Base-by-base conservation (phyloP, 2,329 filamentous ascomycete genomes). In the Colletotrichum cordylinicola region DNA sequence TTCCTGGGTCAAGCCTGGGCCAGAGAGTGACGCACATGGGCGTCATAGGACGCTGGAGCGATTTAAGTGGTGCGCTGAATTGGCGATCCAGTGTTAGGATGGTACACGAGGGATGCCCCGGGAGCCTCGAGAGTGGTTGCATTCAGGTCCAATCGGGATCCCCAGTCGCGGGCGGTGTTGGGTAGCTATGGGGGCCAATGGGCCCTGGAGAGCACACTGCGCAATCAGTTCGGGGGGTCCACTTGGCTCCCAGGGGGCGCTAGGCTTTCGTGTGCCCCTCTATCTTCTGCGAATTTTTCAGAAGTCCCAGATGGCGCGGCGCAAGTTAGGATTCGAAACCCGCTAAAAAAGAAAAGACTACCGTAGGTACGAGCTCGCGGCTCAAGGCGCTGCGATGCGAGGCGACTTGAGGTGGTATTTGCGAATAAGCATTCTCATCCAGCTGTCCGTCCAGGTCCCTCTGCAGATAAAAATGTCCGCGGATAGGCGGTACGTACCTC, bases 1-100 rank as follows among this genome's bases (percentile, higher is more conserved):
- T 76, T 76, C 70, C 70, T 69, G 74, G 70, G 61, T 69, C 31
- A 60, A 67, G 48, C 70, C 70, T 73, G 70, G 48, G 27, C 43
- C 27, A 52, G 10, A 37, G 58, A 65, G 58, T 74, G 74, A 76
- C 74, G 74, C 74, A 74, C 70, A 67, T 48, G 29, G 58, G 74
- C 74, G 74, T 76, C 74, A 76, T 76, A 64, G 74, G 74, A 21
- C 29, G 48, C 62, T 69, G 27, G 18, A 24, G 64, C 29, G 64
- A 52, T 56, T 52, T 76, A 43, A 76, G 74, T 74, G 74, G 74
- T 74, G 70, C 70, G 70, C 65, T 31, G 64, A 18, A 56, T 27
- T 39, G 31, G 39, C 35, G 70, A 48, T 24, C 64, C 64, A 65
- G 48, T 76, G 74, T 76, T 76, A 69, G 70, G 58, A 31, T 58